Evolutionary conservation across 2,329 filamentous ascomycete species (phyloP), one percentile per base, ranked within the genome.

Genomic region (Clonostachys byssicola): DNA sequence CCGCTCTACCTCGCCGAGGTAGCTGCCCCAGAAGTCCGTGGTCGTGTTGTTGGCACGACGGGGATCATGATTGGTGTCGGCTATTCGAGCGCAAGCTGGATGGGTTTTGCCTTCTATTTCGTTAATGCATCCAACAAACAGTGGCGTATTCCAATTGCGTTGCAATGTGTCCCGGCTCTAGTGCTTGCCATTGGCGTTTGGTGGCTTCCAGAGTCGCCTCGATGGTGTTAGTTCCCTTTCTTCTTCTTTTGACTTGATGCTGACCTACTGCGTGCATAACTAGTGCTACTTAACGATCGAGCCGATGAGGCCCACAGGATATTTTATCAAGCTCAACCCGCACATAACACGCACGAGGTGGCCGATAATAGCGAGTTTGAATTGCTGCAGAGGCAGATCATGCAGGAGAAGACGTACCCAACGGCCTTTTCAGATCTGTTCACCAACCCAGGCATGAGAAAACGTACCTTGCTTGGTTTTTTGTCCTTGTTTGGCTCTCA

Each of bases 131-230:
- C n/a, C n/a, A n/a, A n/a, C n/a, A n/a, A n/a, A n/a, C n/a, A n/a
- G 5, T 78, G 75, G 61, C 63, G 74, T 12, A 65, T 78, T 12
- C 75, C 75, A 0, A 67, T 78, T 43, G 72, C 66, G 2, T 51
- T 78, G n/a, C 75, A 78, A 53, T 80, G 83, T 47, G 54, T 70
- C 0, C 84, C 79, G 60, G 74, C 79, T 3, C 52, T 83, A 12
- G 68, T 85, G 34, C 67, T 85, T 2, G 67, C 75, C 7, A 50
- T 61, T 30, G 80, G 80, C 36, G 76, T 85, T 58, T 51, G 81
- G 45, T 68, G 83, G 55, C 72, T 83, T 8, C 67, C 66, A 0
- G 58, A 67, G 39, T 65, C 65, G 2, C 66, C 66, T 4, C 60
- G 66, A 3, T 68, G 52, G n/a, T n/a, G n/a, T n/a, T n/a, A n/a